Conservation (phyloP, 2,329 filamentous ascomycete genomes). For the Tolypocladium album region DNA sequence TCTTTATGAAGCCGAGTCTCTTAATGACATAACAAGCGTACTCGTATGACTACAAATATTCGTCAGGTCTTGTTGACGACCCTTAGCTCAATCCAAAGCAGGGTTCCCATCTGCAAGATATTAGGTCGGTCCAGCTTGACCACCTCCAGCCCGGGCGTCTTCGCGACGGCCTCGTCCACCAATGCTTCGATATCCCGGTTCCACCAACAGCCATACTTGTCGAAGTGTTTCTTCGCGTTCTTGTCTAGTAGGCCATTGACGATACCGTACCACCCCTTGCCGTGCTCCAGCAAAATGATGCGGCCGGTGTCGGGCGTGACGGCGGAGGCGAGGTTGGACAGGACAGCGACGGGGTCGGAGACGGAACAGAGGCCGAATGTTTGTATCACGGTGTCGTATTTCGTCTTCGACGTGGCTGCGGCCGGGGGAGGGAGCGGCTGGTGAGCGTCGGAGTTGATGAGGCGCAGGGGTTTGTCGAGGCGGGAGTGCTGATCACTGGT, state of each 20-base stretch:
- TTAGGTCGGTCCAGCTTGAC: slow-evolving; percentile 42
- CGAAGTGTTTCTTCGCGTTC: slow-evolving; percentile 43
- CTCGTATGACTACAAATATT: not conserved
- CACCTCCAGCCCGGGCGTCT: slow-evolving; percentile 44
- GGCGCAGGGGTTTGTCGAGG: slow-evolving; percentile 30
- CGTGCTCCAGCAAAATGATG: slow-evolving; percentile 53
- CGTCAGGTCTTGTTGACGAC: slow-evolving; percentile 16
- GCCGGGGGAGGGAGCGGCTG: slow-evolving; percentile 27
- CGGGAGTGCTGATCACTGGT: slow-evolving; percentile 27
- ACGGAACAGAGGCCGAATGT: slow-evolving; percentile 57
- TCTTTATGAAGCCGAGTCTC: not conserved
- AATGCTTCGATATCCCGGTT: slow-evolving; percentile 51
- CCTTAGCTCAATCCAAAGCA: slow-evolving; percentile 47
- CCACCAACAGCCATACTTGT: slow-evolving; percentile 57
- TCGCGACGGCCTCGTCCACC: slow-evolving; percentile 35
- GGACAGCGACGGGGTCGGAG: slow-evolving; percentile 40
- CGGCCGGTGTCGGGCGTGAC: slow-evolving; percentile 44
- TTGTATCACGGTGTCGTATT: slow-evolving; percentile 54
- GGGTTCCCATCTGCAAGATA: slow-evolving; percentile 44
- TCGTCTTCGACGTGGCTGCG: slow-evolving; percentile 22
- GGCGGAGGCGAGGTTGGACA: slow-evolving; percentile 40
- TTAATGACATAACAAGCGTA: not conserved
- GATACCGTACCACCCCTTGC: slow-evolving; percentile 41
- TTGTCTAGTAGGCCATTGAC: slow-evolving; percentile 47
- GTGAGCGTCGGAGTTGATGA: slow-evolving; percentile 38